phyloP scores from a whole-genome alignment of 2,329 filamentous ascomycete species.

The Chalaropsis thielavioides region DNA sequence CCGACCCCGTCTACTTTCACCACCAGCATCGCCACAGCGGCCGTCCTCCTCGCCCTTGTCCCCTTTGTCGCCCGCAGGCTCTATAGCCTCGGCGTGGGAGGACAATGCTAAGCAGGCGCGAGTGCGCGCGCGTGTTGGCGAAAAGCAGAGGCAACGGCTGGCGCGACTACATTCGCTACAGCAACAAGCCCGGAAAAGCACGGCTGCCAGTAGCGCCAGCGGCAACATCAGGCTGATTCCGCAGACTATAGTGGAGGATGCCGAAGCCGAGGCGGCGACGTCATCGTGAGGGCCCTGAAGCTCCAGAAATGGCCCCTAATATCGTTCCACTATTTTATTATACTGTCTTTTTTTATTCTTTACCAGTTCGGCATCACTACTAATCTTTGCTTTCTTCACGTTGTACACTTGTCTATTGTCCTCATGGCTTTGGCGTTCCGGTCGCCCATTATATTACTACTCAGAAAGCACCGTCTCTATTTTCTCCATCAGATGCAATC shows the following conservation, averaged over 20 bases:
- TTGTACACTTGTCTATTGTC: not conserved
- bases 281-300: not conserved
- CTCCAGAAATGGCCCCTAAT: not conserved
- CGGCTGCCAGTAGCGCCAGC: not conserved
- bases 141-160: slow-evolving; percentile 5
- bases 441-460: not conserved
- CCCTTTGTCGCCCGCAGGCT: not conserved
- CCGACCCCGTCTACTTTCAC: slow-evolving; percentile 1
- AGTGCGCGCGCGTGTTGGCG: not conserved
- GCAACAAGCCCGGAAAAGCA: not conserved
- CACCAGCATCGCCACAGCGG: not conserved
- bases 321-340: not conserved
- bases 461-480: not conserved
- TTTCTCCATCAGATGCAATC: not conserved
- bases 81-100: not conserved
- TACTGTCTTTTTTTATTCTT: not conserved
- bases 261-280: not conserved
- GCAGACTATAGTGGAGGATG: slow-evolving; percentile 6
- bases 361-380: not conserved
- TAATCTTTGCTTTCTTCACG: not conserved
- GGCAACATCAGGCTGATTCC: not conserved
- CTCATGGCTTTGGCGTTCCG: slow-evolving; percentile 2
- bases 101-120: not conserved
- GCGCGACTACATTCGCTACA: not conserved
- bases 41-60: not conserved